Evolutionary conservation across 1,284 basidiomycete species (phyloP).

Genomic region (Puccinia horiana): DNA sequence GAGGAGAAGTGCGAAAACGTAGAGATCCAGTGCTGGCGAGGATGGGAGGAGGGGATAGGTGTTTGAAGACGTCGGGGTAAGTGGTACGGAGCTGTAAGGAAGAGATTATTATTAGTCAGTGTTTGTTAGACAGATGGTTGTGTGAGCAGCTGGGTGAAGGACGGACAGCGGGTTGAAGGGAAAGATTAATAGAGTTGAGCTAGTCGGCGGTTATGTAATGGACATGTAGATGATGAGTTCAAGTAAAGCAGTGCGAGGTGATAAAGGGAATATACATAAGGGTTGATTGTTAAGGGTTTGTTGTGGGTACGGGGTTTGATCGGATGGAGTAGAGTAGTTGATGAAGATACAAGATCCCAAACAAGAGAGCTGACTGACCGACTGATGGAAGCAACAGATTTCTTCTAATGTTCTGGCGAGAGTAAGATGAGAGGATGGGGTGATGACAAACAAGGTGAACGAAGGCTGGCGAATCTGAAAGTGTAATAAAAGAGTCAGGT

Average conservation of each 20-base stretch:
- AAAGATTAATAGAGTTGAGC: no score
- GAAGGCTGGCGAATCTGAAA: slow-evolving; percentile 32
- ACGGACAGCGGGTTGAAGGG: background rate
- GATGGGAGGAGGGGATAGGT: slow-evolving; percentile 22
- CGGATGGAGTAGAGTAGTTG: background rate
- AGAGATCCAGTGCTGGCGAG: background rate
- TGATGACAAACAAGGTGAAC: slow-evolving; percentile 38
- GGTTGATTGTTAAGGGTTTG: background rate
- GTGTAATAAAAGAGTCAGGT: background rate
- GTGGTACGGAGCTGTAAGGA: slow-evolving; percentile 20
- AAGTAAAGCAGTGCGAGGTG: background rate
- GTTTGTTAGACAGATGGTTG: background rate
- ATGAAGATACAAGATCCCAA: background rate
- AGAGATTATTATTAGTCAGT: background rate
- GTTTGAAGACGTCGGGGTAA: slow-evolving; percentile 25
- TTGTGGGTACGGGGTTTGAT: background rate
- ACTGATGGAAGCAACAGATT: slow-evolving; percentile 16
- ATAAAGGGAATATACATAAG: background rate
- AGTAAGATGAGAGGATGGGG: slow-evolving; percentile 36
- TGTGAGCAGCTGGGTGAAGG: background rate
- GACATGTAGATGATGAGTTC: background rate
- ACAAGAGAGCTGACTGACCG: slow-evolving; percentile 24
- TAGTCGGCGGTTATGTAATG: background rate
- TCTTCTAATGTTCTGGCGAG: slow-evolving; percentile 26
- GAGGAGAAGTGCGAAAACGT: background rate